phyloP scores from a whole-genome alignment of 2,329 filamentous ascomycete species.

The Myriosclerotinia curreyana region DNA sequence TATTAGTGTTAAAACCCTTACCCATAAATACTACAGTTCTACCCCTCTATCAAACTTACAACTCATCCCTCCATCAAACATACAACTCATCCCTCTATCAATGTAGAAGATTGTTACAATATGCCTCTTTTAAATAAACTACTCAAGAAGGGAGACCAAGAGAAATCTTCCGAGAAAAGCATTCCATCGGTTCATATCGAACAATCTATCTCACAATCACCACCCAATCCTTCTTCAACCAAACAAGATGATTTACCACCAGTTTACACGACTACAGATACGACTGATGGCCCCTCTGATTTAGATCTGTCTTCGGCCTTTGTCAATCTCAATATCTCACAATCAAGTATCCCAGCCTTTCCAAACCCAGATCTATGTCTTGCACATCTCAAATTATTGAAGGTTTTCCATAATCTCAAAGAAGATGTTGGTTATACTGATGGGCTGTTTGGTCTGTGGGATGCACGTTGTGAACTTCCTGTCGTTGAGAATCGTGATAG shows the following conservation, averaged over 20 bases:
- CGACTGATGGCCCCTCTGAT: conserved; percentile 17
- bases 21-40: no score
- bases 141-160: neutral
- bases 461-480: conserved; percentile 41
- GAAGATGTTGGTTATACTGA: conserved; percentile 64
- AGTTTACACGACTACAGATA: conserved; percentile 27
- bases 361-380: conserved; percentile 58
- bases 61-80: no score
- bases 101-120: neutral
- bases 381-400: conserved; percentile 70
- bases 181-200: neutral
- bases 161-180: neutral
- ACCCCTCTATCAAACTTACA: no score
- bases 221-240: neutral
- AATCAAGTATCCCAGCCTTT: conserved; percentile 26
- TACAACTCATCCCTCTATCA: no score
- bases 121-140: conserved; percentile 10
- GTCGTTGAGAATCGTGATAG: conserved; percentile 38
- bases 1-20: no score
- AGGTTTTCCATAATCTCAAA: conserved; percentile 63
- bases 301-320: conserved; percentile 40
- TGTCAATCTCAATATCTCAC: conserved; percentile 41
- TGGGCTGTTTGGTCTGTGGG: conserved; percentile 62
- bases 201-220: neutral
- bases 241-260: conserved; percentile 24